Evolutionary conservation across 2,329 filamentous ascomycete species (phyloP).

Genomic region (Calonectria honghensis): DNA sequence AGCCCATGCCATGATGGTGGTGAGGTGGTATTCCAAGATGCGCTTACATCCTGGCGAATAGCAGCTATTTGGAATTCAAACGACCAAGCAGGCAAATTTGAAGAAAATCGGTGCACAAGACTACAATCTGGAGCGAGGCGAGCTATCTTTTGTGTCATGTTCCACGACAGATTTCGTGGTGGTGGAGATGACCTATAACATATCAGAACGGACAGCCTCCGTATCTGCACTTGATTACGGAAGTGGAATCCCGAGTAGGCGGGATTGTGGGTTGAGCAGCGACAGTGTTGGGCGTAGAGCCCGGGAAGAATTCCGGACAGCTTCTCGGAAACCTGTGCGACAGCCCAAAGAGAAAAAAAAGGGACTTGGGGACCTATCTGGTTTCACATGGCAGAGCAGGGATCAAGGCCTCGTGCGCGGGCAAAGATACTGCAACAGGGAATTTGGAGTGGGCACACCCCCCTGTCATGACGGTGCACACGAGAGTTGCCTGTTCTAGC

Average conservation of each 20-base stretch:
- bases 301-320: slow-evolving; percentile 7
- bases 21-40: slow-evolving; percentile 6
- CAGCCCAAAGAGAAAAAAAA: neutral
- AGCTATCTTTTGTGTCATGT: neutral
- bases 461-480: neutral
- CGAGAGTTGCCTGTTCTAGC: slow-evolving; percentile 20
- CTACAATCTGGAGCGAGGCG: neutral
- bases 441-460: slow-evolving; percentile 9
- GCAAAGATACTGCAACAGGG: slow-evolving; percentile 2
- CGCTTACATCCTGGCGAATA: neutral
- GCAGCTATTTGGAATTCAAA: neutral
- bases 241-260: neutral
- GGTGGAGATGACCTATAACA: slow-evolving; percentile 3
- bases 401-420: slow-evolving; percentile 27
- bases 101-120: neutral
- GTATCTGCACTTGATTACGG: neutral
- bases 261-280: neutral
- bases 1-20: slow-evolving; percentile 16
- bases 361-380: neutral
- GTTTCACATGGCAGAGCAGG: slow-evolving; percentile 11
- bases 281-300: neutral
- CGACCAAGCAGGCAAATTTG: neutral
- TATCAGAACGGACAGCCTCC: neutral
- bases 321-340: neutral
- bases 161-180: neutral